Base-by-base conservation (phyloP, 345 rosid species). In the Salix koriyanagi region DNA sequence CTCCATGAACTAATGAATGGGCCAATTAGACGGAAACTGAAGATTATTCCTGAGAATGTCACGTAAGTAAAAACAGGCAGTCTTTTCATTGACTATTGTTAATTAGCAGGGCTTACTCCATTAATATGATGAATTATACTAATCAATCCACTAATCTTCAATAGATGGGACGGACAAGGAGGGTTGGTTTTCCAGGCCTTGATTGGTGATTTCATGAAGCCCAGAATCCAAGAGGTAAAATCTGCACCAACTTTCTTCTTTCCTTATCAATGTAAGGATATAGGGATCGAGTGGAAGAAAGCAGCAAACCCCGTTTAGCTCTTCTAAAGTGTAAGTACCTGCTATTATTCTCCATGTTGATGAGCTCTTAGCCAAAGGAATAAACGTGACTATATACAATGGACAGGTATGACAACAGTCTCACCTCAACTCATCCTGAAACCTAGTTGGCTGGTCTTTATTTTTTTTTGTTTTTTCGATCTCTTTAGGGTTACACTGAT, bases 191-290 rank as follows among this genome's bases (percentile, higher is more conserved):
- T 72, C 54, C 21, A 34, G 16, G 85, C 81, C 60, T 19, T 84
- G 82, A 1, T 1, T 2, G 90, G 86, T 1, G 86, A 87, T 37
- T 82, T 85, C 77, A 85, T 82, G 88, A 84, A 72, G 67, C 88
- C 83, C 8, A 87, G 88, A 76, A 87, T 85, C 46, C 39, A 75
- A 48, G 88, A 87, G 87, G 90, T 84, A 75, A 15, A 21, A 25
- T 36, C 14, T 6, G 4, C 42, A 44, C 11, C 2, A 6, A 48
- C 5, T 15, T 23, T 34, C n/a, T 37, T 26, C 13, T 5, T 71
- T 71, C 3, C 1, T 61, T 1, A 58, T 11, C 5, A 4, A 30
- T 10, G 15, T 6, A 56, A 11, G 0, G 0, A 14, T 34, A 34
- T 34, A 34, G 37, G 37, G 37, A 41, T 41, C 44, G 50, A 13